Evolutionary conservation across 352 stramenopile genomes (phyloP), one percentile per base, ranked within the genome.

Genomic region (Globisporangium carolinianum): DNA sequence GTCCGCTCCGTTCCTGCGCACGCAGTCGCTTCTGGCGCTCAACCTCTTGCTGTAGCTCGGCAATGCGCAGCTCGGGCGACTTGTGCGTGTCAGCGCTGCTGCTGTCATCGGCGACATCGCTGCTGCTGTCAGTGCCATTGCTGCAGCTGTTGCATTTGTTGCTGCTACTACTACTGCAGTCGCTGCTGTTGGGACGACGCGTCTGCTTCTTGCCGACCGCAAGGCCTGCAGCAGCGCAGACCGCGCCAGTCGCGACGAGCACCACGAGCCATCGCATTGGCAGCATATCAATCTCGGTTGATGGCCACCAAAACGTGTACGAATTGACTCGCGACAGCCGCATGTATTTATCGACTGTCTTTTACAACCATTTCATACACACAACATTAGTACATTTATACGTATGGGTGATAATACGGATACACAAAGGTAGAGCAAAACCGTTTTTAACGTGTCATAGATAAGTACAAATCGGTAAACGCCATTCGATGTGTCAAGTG

Each of bases 1-100:
- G 79, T 11, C 83, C 83, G 1, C 61, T 73, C 45, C 83, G 81
- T 64, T 94, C 83, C 56, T 91, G 81, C 2, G 76, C 73, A 0
- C 83, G 81, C 17, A 94, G 66, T 56, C 75, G 71, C 60, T 83
- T 90, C 63, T 90, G 77, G 4, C 71, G 72, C 61, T 82, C 76
- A 41, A 94, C 69, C 57, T 91, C 83, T 35, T 73, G 65, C 55
- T 86, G 68, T 47, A 92, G 56, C 55, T 76, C 67, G 14, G 61
- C 55, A 39, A 85, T 73, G 10, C 75, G 56, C 37, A 72, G 39
- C 56, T 86, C 72, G 45, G 63, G 45, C 45, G 45, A 49, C 15
- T 49, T 24, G 45, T 35, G 45, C 15, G 65, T 24, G 39, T 38
- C 14, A 39, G 41, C 35, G 24, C 12, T 43, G 39, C 11, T 12